Evolutionary conservation across 2,329 filamentous ascomycete species (phyloP).

Genomic region (Cryoendolithus antarcticus): DNA sequence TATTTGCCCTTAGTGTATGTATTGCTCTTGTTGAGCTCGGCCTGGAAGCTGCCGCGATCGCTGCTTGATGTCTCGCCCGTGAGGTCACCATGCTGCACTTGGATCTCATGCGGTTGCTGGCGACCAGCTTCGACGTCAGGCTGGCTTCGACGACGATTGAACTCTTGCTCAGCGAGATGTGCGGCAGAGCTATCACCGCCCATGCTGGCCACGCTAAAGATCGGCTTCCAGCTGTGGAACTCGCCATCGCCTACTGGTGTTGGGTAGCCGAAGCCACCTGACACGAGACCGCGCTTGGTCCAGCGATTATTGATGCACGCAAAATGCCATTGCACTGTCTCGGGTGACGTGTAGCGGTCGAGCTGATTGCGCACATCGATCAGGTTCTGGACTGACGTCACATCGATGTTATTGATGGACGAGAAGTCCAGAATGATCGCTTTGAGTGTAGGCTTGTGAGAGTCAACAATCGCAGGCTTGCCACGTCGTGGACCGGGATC

Average conservation of each 20-base stretch:
- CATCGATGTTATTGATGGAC: constrained; percentile 84
- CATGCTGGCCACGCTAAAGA: constrained; percentile 85
- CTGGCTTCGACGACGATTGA: constrained; percentile 40
- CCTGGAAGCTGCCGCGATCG: constrained; percentile 23
- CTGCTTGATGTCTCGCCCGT: constrained; percentile 11
- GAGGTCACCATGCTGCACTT: constrained; percentile 9
- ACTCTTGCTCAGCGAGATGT: constrained; percentile 50
- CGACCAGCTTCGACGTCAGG: constrained; percentile 20
- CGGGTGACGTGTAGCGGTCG: constrained; percentile 68
- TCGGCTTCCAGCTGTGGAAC: constrained; percentile 73
- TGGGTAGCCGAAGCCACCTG: constrained; percentile 81
- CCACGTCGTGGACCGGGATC: constrained; percentile 64
- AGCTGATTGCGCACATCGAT: constrained; percentile 93
- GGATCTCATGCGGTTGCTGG: constrained; percentile 13
- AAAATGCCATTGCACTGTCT: constrained; percentile 87
- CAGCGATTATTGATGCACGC: constrained; percentile 88
- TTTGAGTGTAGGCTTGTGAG: constrained; percentile 57
- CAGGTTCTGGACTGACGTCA: constrained; percentile 81
- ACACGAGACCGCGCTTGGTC: constrained; percentile 81
- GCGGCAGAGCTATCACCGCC: constrained; percentile 60
- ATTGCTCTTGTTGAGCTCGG: constrained; percentile 36
- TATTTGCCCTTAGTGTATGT: constrained; percentile 30
- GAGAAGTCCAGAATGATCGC: constrained; percentile 92
- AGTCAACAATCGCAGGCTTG: constrained; percentile 33
- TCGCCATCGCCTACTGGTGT: constrained; percentile 38